Conservation (phyloP, 2,329 filamentous ascomycete species). For the Pseudogymnoascus sp. region DNA sequence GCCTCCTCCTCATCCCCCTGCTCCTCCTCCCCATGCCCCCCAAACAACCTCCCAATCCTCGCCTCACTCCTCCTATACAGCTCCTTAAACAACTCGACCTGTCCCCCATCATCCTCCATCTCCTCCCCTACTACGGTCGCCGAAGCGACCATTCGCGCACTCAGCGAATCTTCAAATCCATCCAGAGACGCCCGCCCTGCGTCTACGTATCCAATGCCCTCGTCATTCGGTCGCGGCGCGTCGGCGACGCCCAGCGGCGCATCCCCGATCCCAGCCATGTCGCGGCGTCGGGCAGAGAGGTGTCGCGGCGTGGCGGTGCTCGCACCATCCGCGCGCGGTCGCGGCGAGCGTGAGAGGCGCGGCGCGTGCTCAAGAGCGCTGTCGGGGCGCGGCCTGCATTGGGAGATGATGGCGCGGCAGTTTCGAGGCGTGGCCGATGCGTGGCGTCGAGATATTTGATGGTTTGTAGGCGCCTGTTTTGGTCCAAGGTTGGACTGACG, state of each 20-base stretch:
- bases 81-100: conserved; percentile 63
- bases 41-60: conserved; percentile 69
- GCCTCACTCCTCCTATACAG: conserved; percentile 70
- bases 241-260: conserved; percentile 39
- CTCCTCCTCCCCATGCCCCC: conserved; percentile 28
- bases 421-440: neutral
- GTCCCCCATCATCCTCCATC: conserved; percentile 61
- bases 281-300: neutral
- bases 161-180: conserved; percentile 12
- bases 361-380: conserved; percentile 11
- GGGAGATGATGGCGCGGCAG: neutral
- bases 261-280: conserved; percentile 23
- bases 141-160: conserved; percentile 37
- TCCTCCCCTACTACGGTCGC: conserved; percentile 40
- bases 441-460: neutral
- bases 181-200: conserved; percentile 30
- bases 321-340: conserved; percentile 9
- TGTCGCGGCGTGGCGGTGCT: neutral
- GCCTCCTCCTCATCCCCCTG: conserved; percentile 32
- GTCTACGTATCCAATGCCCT: conserved; percentile 39
- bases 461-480: neutral
- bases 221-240: conserved; percentile 51
- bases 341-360: conserved; percentile 1
- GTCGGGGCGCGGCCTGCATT: neutral
- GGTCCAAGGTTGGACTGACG: neutral